phyloP scores from a whole-genome alignment of 1,284 basidiomycete genomes.

The Ceratobasidium papillatum region DNA sequence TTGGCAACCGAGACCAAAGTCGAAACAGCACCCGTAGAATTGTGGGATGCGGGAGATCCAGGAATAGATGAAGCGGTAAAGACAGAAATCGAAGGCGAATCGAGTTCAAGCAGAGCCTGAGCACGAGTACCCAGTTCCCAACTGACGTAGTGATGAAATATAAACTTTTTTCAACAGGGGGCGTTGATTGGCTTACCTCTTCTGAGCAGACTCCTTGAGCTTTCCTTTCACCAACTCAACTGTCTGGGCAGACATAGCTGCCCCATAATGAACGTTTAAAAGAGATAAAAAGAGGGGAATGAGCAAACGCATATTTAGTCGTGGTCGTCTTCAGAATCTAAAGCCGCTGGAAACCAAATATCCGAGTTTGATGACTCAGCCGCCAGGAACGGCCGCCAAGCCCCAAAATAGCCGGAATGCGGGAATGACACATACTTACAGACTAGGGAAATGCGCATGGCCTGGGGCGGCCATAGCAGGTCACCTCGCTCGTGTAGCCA shows the following conservation, averaged over 20 bases:
- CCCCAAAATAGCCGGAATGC: neutral
- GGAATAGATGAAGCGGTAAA: slow-evolving; percentile 56
- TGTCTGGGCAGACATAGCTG: slow-evolving; percentile 11
- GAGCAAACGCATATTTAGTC: slow-evolving; percentile 28
- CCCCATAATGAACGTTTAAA: slow-evolving; percentile 10
- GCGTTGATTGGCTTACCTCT: too few species aligned
- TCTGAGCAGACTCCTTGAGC: slow-evolving; percentile 37
- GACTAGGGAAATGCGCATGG: too few species aligned
- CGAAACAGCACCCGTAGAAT: slow-evolving; percentile 57
- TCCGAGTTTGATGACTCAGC: slow-evolving; percentile 8
- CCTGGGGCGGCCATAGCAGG: too few species aligned
- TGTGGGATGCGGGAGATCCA: slow-evolving; percentile 46
- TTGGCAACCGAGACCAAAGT: slow-evolving; percentile 54
- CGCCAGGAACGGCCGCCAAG: neutral
- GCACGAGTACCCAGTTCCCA: slow-evolving; percentile 86
- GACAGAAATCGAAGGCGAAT: slow-evolving; percentile 70
- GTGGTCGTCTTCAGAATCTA: neutral
- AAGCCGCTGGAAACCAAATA: neutral
- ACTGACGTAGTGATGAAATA: slow-evolving; percentile 56
- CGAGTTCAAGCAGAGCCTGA: slow-evolving; percentile 74
- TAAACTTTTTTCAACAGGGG: neutral
- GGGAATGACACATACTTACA: neutral
- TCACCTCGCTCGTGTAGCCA: too few species aligned
- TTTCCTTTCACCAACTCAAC: slow-evolving; percentile 32
- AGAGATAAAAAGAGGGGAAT: slow-evolving; percentile 16